Percentiles rank a stretch among this genome's conserved stretches.
These are phyloP conservation scores for Blepharisma undulans DNA, from an alignment of 169 alveolate species.

Conservation along the genomic window DNA sequence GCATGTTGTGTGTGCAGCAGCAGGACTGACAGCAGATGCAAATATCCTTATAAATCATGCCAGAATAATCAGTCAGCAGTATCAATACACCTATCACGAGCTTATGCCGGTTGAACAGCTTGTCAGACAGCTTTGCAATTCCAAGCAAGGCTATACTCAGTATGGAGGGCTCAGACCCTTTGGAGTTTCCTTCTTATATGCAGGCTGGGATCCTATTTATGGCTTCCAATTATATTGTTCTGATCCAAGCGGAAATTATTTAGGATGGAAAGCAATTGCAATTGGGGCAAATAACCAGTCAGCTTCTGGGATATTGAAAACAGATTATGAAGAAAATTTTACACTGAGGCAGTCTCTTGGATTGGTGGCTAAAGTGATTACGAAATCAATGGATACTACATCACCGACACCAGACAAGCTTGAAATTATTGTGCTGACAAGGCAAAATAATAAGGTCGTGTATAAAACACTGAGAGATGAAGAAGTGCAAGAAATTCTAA, in stretches of 20 bases:
- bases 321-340: conserved; percentile 83
- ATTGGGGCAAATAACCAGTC: conserved; percentile 94
- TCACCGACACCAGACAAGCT: conserved; percentile 93
- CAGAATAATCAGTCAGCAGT: conserved; percentile 86
- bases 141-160: conserved; percentile 98
- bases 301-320: conserved; percentile 92
- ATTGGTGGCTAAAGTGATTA: conserved; percentile 91
- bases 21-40: conserved; percentile 99
- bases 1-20: conserved; percentile 97
- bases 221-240: conserved; percentile 96
- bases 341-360: conserved; percentile 88
- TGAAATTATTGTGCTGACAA: conserved; percentile 81
- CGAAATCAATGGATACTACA: conserved; percentile 94
- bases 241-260: conserved; percentile 99
- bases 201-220: conserved; percentile 94
- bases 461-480: conserved; percentile 43
- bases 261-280: conserved; percentile 94
- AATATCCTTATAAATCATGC: conserved; percentile 89
- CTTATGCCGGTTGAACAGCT: conserved; percentile 93
- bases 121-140: conserved; percentile 94
- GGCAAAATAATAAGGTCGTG: background rate
- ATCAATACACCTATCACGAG: conserved; percentile 92
- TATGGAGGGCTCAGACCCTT: conserved; percentile 99
- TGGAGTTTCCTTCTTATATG: conserved; percentile 96
- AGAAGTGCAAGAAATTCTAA: conserved; percentile 45